Evolutionary conservation across 1,139 yeast species (phyloP).

Genomic region (Pichia sp.): DNA sequence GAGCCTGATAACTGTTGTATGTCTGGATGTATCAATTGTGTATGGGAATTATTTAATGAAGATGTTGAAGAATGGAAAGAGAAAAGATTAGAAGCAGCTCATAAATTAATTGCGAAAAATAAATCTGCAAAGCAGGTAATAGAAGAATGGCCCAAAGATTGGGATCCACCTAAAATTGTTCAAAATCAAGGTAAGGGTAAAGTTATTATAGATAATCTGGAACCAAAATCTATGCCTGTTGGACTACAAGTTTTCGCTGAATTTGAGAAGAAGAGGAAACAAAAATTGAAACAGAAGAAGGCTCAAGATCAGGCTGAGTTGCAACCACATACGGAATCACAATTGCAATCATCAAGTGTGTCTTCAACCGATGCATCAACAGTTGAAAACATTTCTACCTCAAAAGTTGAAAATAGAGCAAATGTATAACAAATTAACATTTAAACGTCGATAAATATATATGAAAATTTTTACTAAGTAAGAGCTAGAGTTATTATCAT

Average conservation of each 20-base stretch:
- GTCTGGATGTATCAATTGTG: conserved; percentile 96
- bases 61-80: conserved; percentile 78
- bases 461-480: neutral
- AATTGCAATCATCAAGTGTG: no score
- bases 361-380: no score
- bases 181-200: conserved; percentile 13
- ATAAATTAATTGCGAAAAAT: conserved; percentile 20
- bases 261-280: conserved; percentile 61
- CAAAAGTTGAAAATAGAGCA: neutral
- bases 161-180: conserved; percentile 51
- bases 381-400: neutral
- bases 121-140: conserved; percentile 9
- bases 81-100: conserved; percentile 54
- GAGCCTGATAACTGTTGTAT: conserved; percentile 96
- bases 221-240: conserved; percentile 56
- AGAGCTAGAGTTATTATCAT: no score
- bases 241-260: conserved; percentile 78
- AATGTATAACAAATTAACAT: neutral
- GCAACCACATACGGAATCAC: no score
- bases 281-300: conserved; percentile 12
- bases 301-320: no score
- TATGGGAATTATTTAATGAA: conserved; percentile 88
- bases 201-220: conserved; percentile 31
- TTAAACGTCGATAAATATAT: neutral
- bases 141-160: conserved; percentile 73